phyloP scores from a whole-genome alignment of 1,284 basidiomycete species.

The Cutaneotrichosporon cavernicola region DNA sequence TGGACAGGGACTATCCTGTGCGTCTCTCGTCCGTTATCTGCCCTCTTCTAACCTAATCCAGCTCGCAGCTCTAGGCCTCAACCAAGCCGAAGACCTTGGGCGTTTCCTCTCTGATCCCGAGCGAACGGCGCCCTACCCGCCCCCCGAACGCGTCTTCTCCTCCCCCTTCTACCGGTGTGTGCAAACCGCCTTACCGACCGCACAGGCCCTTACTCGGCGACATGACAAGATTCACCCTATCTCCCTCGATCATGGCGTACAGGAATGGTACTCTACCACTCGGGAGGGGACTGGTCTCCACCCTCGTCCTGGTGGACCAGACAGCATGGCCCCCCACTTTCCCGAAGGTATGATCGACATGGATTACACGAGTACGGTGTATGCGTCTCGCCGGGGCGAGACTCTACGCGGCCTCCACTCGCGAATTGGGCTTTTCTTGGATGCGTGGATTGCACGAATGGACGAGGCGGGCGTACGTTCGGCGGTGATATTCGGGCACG shows the following conservation, averaged over 20 bases:
- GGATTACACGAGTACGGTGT: constrained; percentile 52
- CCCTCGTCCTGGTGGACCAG: constrained; percentile 38
- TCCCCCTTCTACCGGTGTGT: constrained; percentile 57
- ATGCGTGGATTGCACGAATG: constrained; percentile 40
- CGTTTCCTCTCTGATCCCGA: constrained; percentile 35
- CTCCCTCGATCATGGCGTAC: constrained; percentile 23
- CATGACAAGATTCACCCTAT: constrained; percentile 1
- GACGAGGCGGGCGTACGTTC: constrained; percentile 47
- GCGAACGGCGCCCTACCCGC: constrained; percentile 34
- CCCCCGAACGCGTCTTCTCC: constrained; percentile 45
- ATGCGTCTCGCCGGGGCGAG: constrained; percentile 55
- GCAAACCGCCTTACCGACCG: constrained; percentile 55
- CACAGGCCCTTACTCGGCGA: constrained; percentile 27
- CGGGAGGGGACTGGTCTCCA: constrained; percentile 42
- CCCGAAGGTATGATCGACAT: constrained; percentile 34
- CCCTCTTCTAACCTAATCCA: constrained; percentile 13
- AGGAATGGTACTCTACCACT: constrained; percentile 20
- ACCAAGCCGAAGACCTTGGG: constrained; percentile 44
- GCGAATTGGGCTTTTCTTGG: constrained; percentile 42
- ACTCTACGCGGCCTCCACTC: constrained; percentile 52
- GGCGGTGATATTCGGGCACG: constrained; percentile 56
- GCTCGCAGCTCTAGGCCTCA: constrained; percentile 55
- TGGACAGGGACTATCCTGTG: constrained; percentile 56
- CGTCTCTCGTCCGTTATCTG: constrained; percentile 13
- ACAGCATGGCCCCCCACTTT: constrained; percentile 38